phyloP scores from a whole-genome alignment of 441 rosid species.

The Capsella rubella region DNA sequence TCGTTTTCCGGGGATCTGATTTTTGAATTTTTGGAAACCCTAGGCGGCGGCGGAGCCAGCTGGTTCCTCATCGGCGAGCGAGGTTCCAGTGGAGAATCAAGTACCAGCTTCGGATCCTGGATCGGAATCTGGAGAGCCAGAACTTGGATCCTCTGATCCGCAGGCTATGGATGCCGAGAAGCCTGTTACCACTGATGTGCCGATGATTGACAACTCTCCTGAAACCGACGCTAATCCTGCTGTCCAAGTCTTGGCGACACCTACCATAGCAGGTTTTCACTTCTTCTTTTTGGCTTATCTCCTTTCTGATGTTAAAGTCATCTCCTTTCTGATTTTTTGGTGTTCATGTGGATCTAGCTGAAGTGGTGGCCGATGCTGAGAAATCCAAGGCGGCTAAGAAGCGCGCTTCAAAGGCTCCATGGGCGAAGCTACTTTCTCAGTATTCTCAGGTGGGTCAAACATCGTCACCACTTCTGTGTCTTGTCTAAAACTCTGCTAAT shows the following conservation, averaged over 20 bases:
- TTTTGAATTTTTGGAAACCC: slow-evolving; percentile 32
- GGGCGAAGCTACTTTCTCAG: slow-evolving; percentile 96
- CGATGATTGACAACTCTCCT: slow-evolving; percentile 56
- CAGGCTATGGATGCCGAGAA: slow-evolving; percentile 52
- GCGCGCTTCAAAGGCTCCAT: slow-evolving; percentile 64
- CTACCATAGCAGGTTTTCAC: slow-evolving; percentile 65
- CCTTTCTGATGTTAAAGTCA: slow-evolving; percentile 5
- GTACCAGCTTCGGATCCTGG: slow-evolving; percentile 62
- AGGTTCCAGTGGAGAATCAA: slow-evolving; percentile 52
- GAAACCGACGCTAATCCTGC: slow-evolving; percentile 60
- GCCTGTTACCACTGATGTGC: slow-evolving; percentile 51
- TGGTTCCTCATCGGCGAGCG: slow-evolving; percentile 63
- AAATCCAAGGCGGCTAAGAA: slow-evolving; percentile 71
- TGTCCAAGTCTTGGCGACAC: slow-evolving; percentile 58
- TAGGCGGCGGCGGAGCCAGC: slow-evolving; percentile 60
- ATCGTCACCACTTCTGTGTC: slow-evolving; percentile 1
- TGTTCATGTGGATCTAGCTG: slow-evolving; percentile 54
- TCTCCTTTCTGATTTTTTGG: slow-evolving; percentile 22
- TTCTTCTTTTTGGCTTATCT: neutral
- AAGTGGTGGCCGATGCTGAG: slow-evolving; percentile 54
- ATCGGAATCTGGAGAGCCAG: slow-evolving; percentile 60
- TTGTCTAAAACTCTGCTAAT: slow-evolving; percentile 20
- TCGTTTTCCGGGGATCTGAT: slow-evolving; percentile 14
- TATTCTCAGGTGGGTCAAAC: slow-evolving; percentile 65
- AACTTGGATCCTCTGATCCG: slow-evolving; percentile 77